Percentiles rank a stretch among this genome's conserved stretches.
phyloP scores from a whole-genome alignment of 768 basidiomycete genomes.

The Agrocybe praecox region DNA sequence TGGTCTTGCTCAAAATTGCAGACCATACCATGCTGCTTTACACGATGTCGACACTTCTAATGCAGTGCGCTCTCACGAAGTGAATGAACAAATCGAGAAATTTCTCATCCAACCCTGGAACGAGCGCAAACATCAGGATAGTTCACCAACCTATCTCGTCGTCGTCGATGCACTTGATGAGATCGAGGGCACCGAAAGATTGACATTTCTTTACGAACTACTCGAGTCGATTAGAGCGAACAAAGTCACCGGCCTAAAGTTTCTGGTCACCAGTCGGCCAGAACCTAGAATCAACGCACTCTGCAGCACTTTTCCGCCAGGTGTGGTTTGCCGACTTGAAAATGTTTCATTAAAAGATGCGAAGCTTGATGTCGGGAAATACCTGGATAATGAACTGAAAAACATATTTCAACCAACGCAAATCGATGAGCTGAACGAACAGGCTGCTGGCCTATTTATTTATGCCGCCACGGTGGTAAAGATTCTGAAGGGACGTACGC shows the following conservation, averaged over 20 bases:
- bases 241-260: slow-evolving; percentile 12
- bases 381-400: slow-evolving; percentile 3
- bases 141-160: neutral
- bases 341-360: slow-evolving; percentile 10
- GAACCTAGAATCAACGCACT: slow-evolving; percentile 7
- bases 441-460: slow-evolving; percentile 12
- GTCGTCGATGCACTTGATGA: slow-evolving; percentile 9
- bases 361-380: slow-evolving; percentile 1
- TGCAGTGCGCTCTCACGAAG: neutral
- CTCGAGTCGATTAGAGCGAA: slow-evolving; percentile 5
- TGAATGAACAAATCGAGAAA: neutral
- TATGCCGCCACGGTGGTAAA: slow-evolving; percentile 15
- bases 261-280: slow-evolving; percentile 16
- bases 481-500: neutral
- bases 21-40: neutral
- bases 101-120: slow-evolving; percentile 5
- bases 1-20: neutral
- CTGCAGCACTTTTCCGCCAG: neutral
- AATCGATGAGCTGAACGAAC: slow-evolving; percentile 1
- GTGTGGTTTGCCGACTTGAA: slow-evolving; percentile 12
- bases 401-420: neutral
- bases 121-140: neutral
- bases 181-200: slow-evolving; percentile 3
- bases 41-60: neutral
- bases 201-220: neutral